Percentiles rank a stretch among this genome's conserved stretches.
These are phyloP conservation scores for Pharus latifolius DNA, from an alignment of 176 grass and related monocot genomes.

Conservation along the genomic window DNA sequence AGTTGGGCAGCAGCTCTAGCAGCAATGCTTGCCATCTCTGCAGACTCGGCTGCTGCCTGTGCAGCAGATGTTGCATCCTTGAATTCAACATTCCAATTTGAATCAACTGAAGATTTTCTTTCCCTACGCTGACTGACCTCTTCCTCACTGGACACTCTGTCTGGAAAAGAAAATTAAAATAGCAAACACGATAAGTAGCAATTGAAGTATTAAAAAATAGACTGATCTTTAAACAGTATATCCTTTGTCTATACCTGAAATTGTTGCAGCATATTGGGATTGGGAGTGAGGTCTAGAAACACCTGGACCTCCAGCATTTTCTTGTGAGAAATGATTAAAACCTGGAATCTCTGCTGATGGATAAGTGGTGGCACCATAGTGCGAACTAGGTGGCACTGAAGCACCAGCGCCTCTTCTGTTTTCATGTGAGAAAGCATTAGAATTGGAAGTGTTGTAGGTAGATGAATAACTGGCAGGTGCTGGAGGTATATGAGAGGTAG, in stretches of 20 bases:
- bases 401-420: constrained; percentile 3
- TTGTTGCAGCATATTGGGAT: constrained; percentile 18
- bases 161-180: constrained; percentile 9
- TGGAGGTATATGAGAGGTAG: not conserved
- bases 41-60: constrained; percentile 76
- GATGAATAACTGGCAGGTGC: constrained; percentile 3
- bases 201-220: not conserved
- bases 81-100: constrained; percentile 76
- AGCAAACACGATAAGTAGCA: not conserved
- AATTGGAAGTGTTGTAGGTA: not conserved
- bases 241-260: constrained; percentile 18
- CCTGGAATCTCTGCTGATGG: constrained; percentile 18
- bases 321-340: constrained; percentile 20
- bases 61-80: constrained; percentile 93
- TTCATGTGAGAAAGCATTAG: constrained; percentile 21
- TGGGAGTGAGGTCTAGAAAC: constrained; percentile 27
- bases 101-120: constrained; percentile 33
- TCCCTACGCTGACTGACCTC: constrained; percentile 34
- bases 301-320: constrained; percentile 10
- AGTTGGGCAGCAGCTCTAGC: constrained; percentile 92
- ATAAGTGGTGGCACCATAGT: constrained; percentile 18
- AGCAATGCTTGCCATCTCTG: constrained; percentile 83
- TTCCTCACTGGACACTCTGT: constrained; percentile 11
- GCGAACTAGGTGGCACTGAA: constrained; percentile 19
- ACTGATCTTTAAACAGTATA: not conserved